Conservation (phyloP, 441 rosid species). For the Raphanus hybrid region DNA sequence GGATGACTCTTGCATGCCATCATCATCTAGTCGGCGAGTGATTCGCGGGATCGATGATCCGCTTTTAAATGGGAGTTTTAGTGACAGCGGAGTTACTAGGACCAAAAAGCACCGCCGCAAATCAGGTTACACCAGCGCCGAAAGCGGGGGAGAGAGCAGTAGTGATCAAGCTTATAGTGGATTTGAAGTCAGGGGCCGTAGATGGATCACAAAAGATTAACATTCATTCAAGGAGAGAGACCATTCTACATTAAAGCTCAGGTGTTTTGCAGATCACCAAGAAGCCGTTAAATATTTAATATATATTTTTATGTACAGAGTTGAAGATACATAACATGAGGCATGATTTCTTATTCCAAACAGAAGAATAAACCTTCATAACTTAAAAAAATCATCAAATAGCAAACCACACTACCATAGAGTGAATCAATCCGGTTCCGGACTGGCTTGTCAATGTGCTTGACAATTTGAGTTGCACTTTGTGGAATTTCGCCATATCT, state of each 20-base stretch:
- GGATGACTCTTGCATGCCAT: constrained; percentile 85
- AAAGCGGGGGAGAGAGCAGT: constrained; percentile 99
- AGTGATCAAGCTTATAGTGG: constrained; percentile 84
- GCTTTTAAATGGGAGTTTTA: constrained; percentile 84
- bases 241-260: constrained; percentile 26
- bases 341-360: constrained; percentile 14
- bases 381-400: too few species aligned
- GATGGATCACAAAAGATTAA: constrained; percentile 88
- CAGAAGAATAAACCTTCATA: constrained; percentile 25
- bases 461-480: constrained; percentile 14
- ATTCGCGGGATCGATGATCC: constrained; percentile 99
- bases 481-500: background rate
- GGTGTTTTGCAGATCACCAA: constrained; percentile 39
- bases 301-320: constrained; percentile 36
- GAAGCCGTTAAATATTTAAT: constrained; percentile 35
- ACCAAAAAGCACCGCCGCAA: constrained; percentile 79
- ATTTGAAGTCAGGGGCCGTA: constrained; percentile 70
- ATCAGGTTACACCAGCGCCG: constrained; percentile 81
- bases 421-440: too few species aligned
- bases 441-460: too few species aligned
- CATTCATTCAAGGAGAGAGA: constrained; percentile 28
- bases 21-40: constrained; percentile 70
- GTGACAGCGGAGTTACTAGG: constrained; percentile 76
- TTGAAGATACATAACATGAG: constrained; percentile 35
- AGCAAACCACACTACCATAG: too few species aligned